These are phyloP conservation scores for Solanum peruvianum DNA, from an alignment of 257 asterid genomes.

Conservation along the genomic window DNA sequence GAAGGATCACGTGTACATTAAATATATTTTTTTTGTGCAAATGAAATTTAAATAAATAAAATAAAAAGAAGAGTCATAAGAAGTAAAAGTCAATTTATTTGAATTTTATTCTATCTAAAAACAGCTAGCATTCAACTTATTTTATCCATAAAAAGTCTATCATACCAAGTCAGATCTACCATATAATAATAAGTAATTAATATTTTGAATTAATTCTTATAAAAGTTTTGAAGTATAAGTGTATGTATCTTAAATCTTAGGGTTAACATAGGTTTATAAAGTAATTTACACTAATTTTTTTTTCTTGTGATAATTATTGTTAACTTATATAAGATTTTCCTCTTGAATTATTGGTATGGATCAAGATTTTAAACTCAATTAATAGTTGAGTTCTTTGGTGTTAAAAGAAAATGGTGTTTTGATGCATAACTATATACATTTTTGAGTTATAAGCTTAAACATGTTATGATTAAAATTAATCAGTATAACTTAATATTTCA, in stretches of 20 bases:
- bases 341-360: too few species aligned
- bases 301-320: too few species aligned
- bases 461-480: not conserved
- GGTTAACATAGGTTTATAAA: too few species aligned
- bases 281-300: too few species aligned
- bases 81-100: not conserved
- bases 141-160: not conserved
- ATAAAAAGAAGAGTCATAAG: not conserved
- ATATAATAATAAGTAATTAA: not conserved
- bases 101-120: not conserved
- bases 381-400: too few species aligned
- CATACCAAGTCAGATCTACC: not conserved
- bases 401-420: too few species aligned
- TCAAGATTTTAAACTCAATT: too few species aligned
- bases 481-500: not conserved
- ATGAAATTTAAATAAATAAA: not conserved
- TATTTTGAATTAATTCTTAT: not conserved
- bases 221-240: not conserved
- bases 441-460: not conserved
- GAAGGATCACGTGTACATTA: not conserved
- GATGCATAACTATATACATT: too few species aligned
- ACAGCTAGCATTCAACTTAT: not conserved
- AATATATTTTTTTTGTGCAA: not conserved
- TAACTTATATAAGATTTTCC: too few species aligned
- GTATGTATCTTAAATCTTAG: not conserved